These are phyloP conservation scores for Pyracantha coccinea DNA, from an alignment of 331 rosid species.

Conservation along the genomic window DNA sequence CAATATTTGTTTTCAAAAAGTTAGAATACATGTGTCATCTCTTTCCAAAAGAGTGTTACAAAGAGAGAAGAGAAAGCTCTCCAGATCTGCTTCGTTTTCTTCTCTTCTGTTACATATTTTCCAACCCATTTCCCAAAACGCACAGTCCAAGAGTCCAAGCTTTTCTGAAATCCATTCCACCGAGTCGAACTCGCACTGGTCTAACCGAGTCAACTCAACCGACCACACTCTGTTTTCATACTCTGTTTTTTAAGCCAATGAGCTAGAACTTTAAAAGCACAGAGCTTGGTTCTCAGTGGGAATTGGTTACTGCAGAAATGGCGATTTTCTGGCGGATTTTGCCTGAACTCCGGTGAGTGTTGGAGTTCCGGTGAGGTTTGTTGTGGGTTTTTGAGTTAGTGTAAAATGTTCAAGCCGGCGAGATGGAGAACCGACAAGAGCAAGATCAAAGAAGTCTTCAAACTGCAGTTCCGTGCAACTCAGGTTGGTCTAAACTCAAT, in stretches of 20 bases:
- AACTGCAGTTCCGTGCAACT: slow-evolving; percentile 72
- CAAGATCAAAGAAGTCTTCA: slow-evolving; percentile 67
- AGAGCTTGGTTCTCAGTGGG: slow-evolving; percentile 4
- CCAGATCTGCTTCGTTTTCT: slow-evolving; percentile 45
- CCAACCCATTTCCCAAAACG: slow-evolving; percentile 7
- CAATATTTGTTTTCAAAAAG: slow-evolving; percentile 2
- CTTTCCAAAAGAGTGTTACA: background rate
- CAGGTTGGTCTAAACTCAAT: slow-evolving; percentile 39
- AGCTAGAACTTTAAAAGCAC: slow-evolving; percentile 9
- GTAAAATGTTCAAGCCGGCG: slow-evolving; percentile 74
- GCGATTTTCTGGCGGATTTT: slow-evolving; percentile 9
- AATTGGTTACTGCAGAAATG: slow-evolving; percentile 25
- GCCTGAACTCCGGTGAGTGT: slow-evolving; percentile 22
- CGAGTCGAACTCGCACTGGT: slow-evolving; percentile 14
- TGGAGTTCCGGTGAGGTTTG: slow-evolving; percentile 22
- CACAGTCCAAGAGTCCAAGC: background rate
- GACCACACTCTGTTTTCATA: background rate
- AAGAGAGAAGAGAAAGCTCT: slow-evolving; percentile 18
- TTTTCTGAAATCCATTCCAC: background rate
- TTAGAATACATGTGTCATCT: slow-evolving; percentile 12
- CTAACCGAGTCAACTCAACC: slow-evolving; percentile 17
- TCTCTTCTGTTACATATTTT: background rate
- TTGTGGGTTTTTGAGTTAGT: slow-evolving; percentile 17
- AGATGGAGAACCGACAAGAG: slow-evolving; percentile 91
- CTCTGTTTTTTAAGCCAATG: slow-evolving; percentile 12